Conservation (phyloP, 2,329 filamentous ascomycete species). For the Xylariaceae sp. region DNA sequence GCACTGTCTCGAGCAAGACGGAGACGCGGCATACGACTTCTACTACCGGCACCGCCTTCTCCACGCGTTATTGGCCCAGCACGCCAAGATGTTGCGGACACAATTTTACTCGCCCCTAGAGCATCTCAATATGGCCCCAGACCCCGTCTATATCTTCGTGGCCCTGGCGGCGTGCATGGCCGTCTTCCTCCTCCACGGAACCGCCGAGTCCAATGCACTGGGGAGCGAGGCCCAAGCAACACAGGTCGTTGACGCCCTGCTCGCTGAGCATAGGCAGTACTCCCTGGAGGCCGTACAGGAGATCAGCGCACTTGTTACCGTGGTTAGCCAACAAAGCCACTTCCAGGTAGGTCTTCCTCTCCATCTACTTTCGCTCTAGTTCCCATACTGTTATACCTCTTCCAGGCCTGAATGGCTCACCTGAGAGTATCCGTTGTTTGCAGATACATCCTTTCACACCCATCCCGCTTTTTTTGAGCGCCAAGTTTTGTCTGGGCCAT, state of each 20-base stretch:
- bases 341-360: too few relatives aligned
- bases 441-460: constrained; percentile 26
- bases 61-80: constrained; percentile 3
- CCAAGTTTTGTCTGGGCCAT: constrained; percentile 16
- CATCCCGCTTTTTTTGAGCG: constrained; percentile 17
- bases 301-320: constrained; percentile 2
- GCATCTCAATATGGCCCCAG: too few relatives aligned
- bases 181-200: constrained; percentile 17
- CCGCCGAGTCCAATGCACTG: constrained; percentile 11
- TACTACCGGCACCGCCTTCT: constrained; percentile 15
- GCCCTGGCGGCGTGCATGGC: constrained; percentile 12
- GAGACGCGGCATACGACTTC: too few relatives aligned
- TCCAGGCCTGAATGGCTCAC: too few relatives aligned
- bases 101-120: too few relatives aligned
- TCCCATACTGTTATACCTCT: too few relatives aligned
- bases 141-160: constrained; percentile 13
- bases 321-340: constrained; percentile 12
- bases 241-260: constrained; percentile 11
- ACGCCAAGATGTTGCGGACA: constrained; percentile 8
- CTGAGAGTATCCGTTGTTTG: too few relatives aligned
- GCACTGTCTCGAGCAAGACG: too few relatives aligned
- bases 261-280: constrained; percentile 7
- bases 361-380: too few relatives aligned
- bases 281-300: constrained; percentile 14
- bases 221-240: constrained; percentile 9